phyloP scores from a whole-genome alignment of 2,329 filamentous ascomycete genomes.

The Aschersonia sp. region DNA sequence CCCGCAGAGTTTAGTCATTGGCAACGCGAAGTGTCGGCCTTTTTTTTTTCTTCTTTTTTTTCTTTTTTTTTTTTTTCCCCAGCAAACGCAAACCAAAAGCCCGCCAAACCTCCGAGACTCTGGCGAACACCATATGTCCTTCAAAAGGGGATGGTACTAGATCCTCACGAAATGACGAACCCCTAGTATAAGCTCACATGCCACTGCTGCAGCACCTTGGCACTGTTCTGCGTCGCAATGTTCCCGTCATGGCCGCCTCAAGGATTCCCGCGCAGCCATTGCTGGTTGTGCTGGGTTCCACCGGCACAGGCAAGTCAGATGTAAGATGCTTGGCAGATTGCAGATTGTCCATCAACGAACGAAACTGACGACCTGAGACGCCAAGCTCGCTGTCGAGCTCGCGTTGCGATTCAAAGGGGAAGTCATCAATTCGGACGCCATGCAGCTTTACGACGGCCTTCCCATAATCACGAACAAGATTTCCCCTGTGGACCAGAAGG shows the following conservation, averaged over 20 bases:
- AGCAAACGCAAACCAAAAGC: no score
- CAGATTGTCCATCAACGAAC: not conserved
- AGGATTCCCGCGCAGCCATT: constrained; percentile 41
- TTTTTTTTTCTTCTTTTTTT: no score
- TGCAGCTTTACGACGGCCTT: constrained; percentile 89
- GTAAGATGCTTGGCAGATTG: constrained; percentile 29
- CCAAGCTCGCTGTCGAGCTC: constrained; percentile 74
- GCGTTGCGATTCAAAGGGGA: constrained; percentile 77
- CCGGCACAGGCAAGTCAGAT: constrained; percentile 86
- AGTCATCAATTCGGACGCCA: constrained; percentile 92
- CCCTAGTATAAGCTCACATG: not conserved
- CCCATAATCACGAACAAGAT: constrained; percentile 96
- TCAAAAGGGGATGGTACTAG: no score
- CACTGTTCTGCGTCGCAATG: constrained; percentile 14
- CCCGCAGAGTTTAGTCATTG: no score
- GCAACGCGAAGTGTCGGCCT: no score
- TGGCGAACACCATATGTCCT: no score
- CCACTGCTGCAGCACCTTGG: not conserved
- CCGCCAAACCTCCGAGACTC: no score
- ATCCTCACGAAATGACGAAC: not conserved
- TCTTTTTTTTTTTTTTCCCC: no score
- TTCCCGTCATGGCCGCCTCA: constrained; percentile 22
- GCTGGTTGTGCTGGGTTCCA: constrained; percentile 74
- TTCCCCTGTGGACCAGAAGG: constrained; percentile 55
- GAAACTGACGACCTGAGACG: not conserved